Evolutionary conservation across 2,329 filamentous ascomycete species (phyloP), one percentile per base, ranked within the genome.

Genomic region (Talaromyces piceae): DNA sequence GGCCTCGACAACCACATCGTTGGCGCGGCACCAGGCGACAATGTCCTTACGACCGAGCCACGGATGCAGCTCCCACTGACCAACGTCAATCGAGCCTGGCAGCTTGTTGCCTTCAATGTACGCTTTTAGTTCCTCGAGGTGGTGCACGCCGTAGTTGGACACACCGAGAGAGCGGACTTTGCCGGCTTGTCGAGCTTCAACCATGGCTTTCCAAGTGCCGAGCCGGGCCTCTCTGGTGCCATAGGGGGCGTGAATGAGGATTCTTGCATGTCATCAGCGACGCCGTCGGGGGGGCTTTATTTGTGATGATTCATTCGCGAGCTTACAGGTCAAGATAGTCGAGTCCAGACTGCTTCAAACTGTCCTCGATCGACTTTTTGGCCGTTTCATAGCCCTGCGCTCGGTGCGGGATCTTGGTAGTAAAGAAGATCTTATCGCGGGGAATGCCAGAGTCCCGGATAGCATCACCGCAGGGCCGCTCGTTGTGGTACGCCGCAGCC

Each of bases 31-130:
- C 89, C 90, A 96, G 44, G 80, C 73, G 7, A 84, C 82, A 54
- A 96, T 88, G 62, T 95, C 89, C 20, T 77, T 73, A n/a, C 90
- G 77, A 7, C 83, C 77, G 39, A 90, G 81, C 90, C 89, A 96
- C 1, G 91, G 91, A 68, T 96, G 91, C 9, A 96, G 73, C 70
- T 96, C 91, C 69, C 86, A 89, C 70, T 95, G 91, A 37, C 88
- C 90, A 31, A 95, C 86, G 54, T 84, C 86, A 61, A 95, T 78
- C 33, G 87, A 73, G 22, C 88, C 88, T 37, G 88, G 37, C 25
- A 41, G 11, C 8, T 50, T 43, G 18, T 18, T 50, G 22, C 58
- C 59, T 54, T 66, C 62, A 52, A 68, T 72, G 52, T 72, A 71
- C 46, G 60, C 63, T 49, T 72, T 67, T 33, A 71, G 54, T 52